Evolutionary conservation across 106 monocot genomes (phyloP).

Genomic region (Dendrobium officinale): DNA sequence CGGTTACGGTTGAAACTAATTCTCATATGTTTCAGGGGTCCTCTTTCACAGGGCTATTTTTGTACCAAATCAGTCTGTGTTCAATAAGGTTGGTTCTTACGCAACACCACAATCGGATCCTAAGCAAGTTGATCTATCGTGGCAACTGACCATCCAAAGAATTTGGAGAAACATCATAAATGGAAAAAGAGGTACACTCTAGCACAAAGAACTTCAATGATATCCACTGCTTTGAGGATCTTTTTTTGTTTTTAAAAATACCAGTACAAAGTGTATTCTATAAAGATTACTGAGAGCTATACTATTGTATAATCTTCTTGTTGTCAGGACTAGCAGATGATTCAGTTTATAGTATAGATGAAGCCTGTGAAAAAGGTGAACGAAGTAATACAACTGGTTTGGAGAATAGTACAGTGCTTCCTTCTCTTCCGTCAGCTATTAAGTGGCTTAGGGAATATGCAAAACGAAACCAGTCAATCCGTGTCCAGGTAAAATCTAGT

Average conservation of each 20-base stretch:
- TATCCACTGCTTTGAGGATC: background rate
- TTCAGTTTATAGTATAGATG: conserved; percentile 16
- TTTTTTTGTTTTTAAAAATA: background rate
- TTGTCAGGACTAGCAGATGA: conserved; percentile 9
- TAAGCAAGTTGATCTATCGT: conserved; percentile 61
- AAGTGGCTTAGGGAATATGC: conserved; percentile 73
- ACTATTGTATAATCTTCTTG: background rate
- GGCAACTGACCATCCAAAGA: conserved; percentile 76
- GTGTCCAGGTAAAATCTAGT: conserved; percentile 50
- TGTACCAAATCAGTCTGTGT: conserved; percentile 82
- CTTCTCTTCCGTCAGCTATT: conserved; percentile 75
- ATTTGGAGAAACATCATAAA: conserved; percentile 56
- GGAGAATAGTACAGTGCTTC: conserved; percentile 54
- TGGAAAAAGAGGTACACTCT: conserved; percentile 37
- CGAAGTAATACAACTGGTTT: background rate
- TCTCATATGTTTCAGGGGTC: conserved; percentile 44
- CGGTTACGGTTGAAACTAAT: background rate
- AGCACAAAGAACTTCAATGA: background rate
- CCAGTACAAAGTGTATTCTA: background rate
- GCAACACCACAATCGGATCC: conserved; percentile 39
- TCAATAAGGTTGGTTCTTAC: conserved; percentile 69
- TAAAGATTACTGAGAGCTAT: background rate
- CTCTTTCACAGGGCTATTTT: conserved; percentile 77
- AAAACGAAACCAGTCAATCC: conserved; percentile 41
- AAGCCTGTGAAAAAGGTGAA: conserved; percentile 21